Base-by-base conservation (phyloP, 2,329 filamentous ascomycete genomes). In the Cladosporium phlei region DNA sequence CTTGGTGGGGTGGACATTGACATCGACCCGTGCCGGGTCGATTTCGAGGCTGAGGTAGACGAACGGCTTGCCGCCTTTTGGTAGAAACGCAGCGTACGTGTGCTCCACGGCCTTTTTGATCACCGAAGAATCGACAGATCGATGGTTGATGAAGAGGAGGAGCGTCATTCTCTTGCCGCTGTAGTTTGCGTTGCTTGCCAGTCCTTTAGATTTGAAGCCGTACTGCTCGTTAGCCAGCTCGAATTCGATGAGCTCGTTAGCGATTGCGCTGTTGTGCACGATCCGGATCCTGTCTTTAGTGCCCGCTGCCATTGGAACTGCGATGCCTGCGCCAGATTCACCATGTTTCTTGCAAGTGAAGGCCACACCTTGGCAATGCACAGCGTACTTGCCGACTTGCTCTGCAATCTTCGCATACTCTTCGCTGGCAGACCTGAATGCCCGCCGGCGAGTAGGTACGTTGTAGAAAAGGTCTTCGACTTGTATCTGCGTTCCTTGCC, bases 391-490 rank as follows among this genome's bases (percentile, higher is more conserved):
- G 11, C 93, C 89, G 7, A 97, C 86, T 63, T 96, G 82, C 63
- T 98, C 93, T 20, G 97, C 82, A 47, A 98, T 96, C 69, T 97
- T 98, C 60, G 94, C 89, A 71, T 94, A 97, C 64, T 98, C 94
- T 61, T 98, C 93, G 28, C 89, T 87, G 14, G 86, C 72, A 11
- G 91, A 97, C 30, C 93, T 82, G 61, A 98, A 98, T 9, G 94
- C 93, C 55, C 83, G 81, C 27, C 90, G 82, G 19, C 93, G 80
- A 7, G 86, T 95, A 0, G 89, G 90, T 1, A 97, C 81, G 59
- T 96, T 98, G 74, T 95, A 98, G 66, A 98, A 98, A 9, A 98
- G 71, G 64, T 98, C 93, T 62, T 98, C 91, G 12, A 98, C 79
- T 0, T 88, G 90, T 59, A 98, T 95, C 60, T 96, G 90, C 2